Evolutionary conservation across 345 rosid genomes (phyloP).

Genomic region (Acer campestre): DNA sequence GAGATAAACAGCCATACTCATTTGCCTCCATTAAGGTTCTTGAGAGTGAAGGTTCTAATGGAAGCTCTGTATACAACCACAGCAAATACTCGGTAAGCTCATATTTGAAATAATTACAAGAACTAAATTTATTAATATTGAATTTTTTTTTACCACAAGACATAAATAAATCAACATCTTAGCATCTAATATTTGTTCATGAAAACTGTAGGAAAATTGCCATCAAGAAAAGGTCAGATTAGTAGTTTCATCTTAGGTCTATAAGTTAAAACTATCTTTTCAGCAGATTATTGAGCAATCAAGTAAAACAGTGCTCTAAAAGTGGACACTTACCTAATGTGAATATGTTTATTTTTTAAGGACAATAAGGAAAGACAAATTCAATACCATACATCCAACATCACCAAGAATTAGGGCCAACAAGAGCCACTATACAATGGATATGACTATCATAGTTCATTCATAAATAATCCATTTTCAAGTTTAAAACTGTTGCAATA

Average conservation of each 20-base stretch:
- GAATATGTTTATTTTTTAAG: background rate
- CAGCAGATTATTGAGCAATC: background rate
- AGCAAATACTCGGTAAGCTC: conserved; percentile 20
- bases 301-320: background rate
- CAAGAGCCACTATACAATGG: conserved; percentile 8
- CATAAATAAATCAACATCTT: background rate
- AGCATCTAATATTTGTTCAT: background rate
- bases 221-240: background rate
- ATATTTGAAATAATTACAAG: conserved; percentile 7
- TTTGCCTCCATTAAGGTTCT: conserved; percentile 92
- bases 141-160: too few species aligned
- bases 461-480: background rate
- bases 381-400: background rate
- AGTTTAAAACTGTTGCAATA: background rate
- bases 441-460: background rate
- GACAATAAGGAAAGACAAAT: background rate
- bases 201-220: background rate
- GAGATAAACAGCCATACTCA: conserved; percentile 77
- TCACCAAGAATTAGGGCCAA: background rate
- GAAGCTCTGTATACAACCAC: conserved; percentile 69
- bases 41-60: conserved; percentile 94
- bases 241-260: background rate
- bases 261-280: conserved; percentile 5
- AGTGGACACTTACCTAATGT: background rate
- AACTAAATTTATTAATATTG: background rate